Conservation (phyloP, 352 stramenopile species). For the Sclerospora graminicola region DNA sequence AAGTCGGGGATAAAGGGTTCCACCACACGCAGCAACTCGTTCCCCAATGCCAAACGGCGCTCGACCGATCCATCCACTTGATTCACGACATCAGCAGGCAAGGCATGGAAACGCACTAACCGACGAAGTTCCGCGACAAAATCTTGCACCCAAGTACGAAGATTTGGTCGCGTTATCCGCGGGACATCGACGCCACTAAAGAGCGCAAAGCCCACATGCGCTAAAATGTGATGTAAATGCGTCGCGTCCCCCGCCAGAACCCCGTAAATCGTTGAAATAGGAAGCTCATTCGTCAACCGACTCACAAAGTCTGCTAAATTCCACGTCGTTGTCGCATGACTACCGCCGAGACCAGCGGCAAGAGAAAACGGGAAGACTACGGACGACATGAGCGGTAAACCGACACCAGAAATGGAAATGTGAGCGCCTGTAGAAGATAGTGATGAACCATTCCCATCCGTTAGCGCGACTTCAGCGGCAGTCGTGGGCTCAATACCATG, state of each 20-base stretch:
- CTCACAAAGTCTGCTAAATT: slow-evolving; percentile 48
- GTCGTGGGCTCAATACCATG: neutral
- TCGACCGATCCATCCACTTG: slow-evolving; percentile 17
- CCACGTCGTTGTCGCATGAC: slow-evolving; percentile 39
- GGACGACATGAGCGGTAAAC: slow-evolving; percentile 30
- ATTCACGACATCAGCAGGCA: slow-evolving; percentile 25
- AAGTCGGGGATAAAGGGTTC: slow-evolving; percentile 54
- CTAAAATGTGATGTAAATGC: slow-evolving; percentile 47
- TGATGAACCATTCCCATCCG: slow-evolving; percentile 1
- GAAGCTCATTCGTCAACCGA: slow-evolving; percentile 33
- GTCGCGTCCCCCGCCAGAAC: slow-evolving; percentile 33
- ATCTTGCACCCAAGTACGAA: slow-evolving; percentile 44
- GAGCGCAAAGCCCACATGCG: slow-evolving; percentile 44
- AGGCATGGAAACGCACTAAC: slow-evolving; percentile 25
- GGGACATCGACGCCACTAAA: slow-evolving; percentile 52
- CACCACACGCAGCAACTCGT: slow-evolving; percentile 35
- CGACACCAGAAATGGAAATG: slow-evolving; percentile 28
- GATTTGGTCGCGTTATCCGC: slow-evolving; percentile 38
- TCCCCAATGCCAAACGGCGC: slow-evolving; percentile 21
- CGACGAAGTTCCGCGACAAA: slow-evolving; percentile 34
- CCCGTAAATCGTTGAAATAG: slow-evolving; percentile 40
- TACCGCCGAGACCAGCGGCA: slow-evolving; percentile 24
- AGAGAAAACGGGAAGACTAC: slow-evolving; percentile 48
- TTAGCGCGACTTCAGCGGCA: neutral
- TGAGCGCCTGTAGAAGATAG: slow-evolving; percentile 8